phyloP scores from a whole-genome alignment of 2,329 filamentous ascomycete genomes.

The Podosphaera fusca region DNA sequence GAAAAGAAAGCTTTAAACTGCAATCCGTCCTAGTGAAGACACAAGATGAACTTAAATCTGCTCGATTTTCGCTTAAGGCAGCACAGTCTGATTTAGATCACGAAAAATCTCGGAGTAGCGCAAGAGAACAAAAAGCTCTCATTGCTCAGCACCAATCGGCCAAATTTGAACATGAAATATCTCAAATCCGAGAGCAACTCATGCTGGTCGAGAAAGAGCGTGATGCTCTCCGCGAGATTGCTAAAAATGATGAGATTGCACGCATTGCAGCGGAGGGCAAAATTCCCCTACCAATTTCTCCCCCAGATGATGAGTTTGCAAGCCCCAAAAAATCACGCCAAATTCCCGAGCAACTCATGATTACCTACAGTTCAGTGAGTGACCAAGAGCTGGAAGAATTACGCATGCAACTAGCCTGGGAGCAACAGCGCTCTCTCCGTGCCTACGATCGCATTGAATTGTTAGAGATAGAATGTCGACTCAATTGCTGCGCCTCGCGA shows the following conservation, averaged over 20 bases:
- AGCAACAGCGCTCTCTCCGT: conserved; percentile 36
- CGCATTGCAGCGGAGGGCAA: conserved; percentile 49
- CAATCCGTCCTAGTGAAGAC: conserved; percentile 45
- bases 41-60: conserved; percentile 49
- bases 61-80: conserved; percentile 27
- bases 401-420: conserved; percentile 22
- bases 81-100: conserved; percentile 35
- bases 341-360: conserved; percentile 25
- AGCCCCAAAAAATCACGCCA: conserved; percentile 31
- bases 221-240: conserved; percentile 47
- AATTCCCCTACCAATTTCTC: conserved; percentile 37
- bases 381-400: conserved; percentile 22
- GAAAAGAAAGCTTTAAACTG: conserved; percentile 56
- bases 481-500: conserved; percentile 40
- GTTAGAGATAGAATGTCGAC: conserved; percentile 49
- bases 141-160: conserved; percentile 41
- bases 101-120: conserved; percentile 37
- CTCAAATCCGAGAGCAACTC: conserved; percentile 37
- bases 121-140: conserved; percentile 47
- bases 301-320: conserved; percentile 35
- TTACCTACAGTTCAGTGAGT: conserved; percentile 29
- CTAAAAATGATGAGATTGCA: conserved; percentile 50
- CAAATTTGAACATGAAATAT: conserved; percentile 41
- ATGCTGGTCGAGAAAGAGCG: conserved; percentile 49
- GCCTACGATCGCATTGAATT: conserved; percentile 55